Evolutionary conservation across 371 early-diverging fungal species (phyloP), one percentile per base, ranked within the genome.

Genomic region (Lichtheimia ramosa): DNA sequence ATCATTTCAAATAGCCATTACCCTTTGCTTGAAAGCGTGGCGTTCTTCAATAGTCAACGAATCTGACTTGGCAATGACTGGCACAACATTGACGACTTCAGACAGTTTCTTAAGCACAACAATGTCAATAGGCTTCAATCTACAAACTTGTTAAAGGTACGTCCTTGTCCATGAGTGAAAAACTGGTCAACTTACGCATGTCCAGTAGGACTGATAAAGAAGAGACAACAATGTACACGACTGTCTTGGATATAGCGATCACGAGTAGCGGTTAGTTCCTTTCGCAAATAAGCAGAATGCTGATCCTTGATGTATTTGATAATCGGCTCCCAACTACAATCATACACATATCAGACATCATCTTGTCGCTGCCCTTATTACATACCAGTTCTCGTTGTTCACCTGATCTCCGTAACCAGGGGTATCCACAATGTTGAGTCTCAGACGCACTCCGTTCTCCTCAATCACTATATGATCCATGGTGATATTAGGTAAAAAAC

Each of bases 221-320:
- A 91, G 39, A 93, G 65, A 61, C 91, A 89, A 63, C 85, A 87
- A 68, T 95, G 93, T 63, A 95, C 82, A 59, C 93, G 70, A 39
- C 87, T 89, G 66, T 95, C 95, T 73, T 89, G 87, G 73, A 94
- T 93, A 63, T 87, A 85, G 51, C 91, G 85, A 60, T 92, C 92
- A 62, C 95, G 88, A 60, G 81, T 84, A 48, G 95, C 91, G 54
- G 92, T 91, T 54, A 91, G 80, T 75, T 90, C 95, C 71, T 89
- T 93, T 76, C 87, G 93, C 65, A 94, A 79, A 74, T 91, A 94
- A 60, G 90, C 86, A 21, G 91, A 89, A 74, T 94, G 93, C 75
- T 94, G 95, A 68, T 94, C 94, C 79, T 92, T 90, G 65, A 96
- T 92, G 71, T 95, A 94, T 66, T 91, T 91, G 74, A 92, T 86